Evolutionary conservation across 331 rosid genomes (phyloP), one percentile per base, ranked within the genome.

Genomic region (Acacia pycnantha): DNA sequence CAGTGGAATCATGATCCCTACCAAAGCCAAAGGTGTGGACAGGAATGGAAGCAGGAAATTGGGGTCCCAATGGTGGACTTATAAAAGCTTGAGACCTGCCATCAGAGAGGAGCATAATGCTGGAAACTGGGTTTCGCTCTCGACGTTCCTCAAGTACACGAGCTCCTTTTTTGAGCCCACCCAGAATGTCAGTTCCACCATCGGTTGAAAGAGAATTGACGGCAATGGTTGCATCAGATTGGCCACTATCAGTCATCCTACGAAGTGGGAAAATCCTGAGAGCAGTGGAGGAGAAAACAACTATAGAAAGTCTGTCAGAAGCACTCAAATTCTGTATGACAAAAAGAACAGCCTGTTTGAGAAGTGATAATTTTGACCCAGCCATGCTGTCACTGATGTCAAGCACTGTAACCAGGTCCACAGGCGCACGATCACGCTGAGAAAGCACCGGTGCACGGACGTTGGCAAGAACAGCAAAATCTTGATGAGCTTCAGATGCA

Each of bases 1-100:
- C 21, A 76, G 24, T 9, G 16, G 70, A 7, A 58, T 76, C 79
- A 24, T 76, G 79, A 58, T 76, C 79, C 11, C 40, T 76, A 14
- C 79, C 79, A 76, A 76, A 76, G 40, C 79, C 79, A 76, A 76
- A 76, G 4, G 79, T 6, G 26, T 76, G 79, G 26, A 76, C 70
- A 4, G 79, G 79, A 56, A 56, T n/a, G 11, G 70, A n/a, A 40
- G 54, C 24, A 58, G 70, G 79, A 37, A 76, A 56, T 37, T 22
- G 48, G 48, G 15, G 41, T 26, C 29, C 43, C 27, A 48, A 26
- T 16, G 77, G 61, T 15, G 35, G 44, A 8, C 2, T 15, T 47
- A 27, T 4, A 1, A 11, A 3, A 26, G 77, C 62, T 48, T 26
- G n/a, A 75, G 69, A 53, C 53, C 15, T 76, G 37, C 79, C 79